Evolutionary conservation across 225 moss, liverwort and hornwort genomes (phyloP), one percentile per base, ranked within the genome.

Genomic region (Pleurozium schreberi): DNA sequence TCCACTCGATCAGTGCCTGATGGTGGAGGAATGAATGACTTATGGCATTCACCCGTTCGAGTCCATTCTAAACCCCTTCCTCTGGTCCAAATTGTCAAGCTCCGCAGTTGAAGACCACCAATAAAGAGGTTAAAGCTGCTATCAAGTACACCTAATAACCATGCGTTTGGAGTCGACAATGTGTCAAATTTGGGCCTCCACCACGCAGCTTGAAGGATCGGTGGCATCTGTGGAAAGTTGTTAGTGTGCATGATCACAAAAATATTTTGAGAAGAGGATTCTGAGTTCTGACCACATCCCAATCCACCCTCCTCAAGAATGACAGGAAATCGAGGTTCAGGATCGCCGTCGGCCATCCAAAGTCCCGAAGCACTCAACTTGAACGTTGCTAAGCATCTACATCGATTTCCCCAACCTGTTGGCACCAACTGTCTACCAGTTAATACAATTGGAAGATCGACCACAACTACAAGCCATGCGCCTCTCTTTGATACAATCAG

Each of bases 161-260:
- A 68, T 2, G 1, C 1, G 6, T 68, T 68, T 7, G 12, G 6
- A n/a, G 68, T n/a, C 4, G 0, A 67, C 6, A 0, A 3, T 3
- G n/a, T 6, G 22, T n/a, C 68, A 68, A 68, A n/a, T 1, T 68
- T 1, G 1, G 22, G 21, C 6, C 22, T n/a, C n/a, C 12, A 69
- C 25, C 25, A 69, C 8, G 11, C 1, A 42, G 18, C 42, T 2
- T 69, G 8, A 69, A 69, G 42, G 42, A 40, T 40, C 2, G 42
- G 25, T 69, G 69, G 42, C 40, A 42, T 25, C 4, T 8, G 14
- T 0, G 1, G 14, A 40, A 40, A 69, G 14, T 69, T 69, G 25
- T 69, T 69, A 0, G 1, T 69, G 8, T 69, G 14, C 25, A 42
- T 4, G 69, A 69, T 42, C 4, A 69, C 40, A 69, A 69, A 69